Base-by-base conservation (phyloP, 2,329 filamentous ascomycete genomes). In the Ophiosphaerella narmari region DNA sequence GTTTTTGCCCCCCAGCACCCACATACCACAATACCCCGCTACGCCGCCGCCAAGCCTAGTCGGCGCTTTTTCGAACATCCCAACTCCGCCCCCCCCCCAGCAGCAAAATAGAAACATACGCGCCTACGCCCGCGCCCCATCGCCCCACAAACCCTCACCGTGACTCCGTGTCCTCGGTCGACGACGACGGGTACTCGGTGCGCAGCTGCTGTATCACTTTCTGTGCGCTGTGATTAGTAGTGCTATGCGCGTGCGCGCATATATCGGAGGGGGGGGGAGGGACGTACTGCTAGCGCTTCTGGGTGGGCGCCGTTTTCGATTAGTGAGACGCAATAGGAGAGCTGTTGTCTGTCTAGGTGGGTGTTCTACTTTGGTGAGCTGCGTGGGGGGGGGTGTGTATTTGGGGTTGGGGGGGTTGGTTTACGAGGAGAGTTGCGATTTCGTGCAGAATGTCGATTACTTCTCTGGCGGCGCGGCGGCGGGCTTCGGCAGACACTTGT, bases 281-380 rank as follows among this genome's bases (percentile, higher is more conserved):
- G n/a, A 78, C 90, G 68, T 82, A 97, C 94, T 21, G 93, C 92
- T 29, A 99, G 79, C 1, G 93, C 94, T 72, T 97, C 93, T 0
- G 94, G 94, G 69, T 96, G 96, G 26, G 97, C 91, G 12, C 94
- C 94, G 68, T 96, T 96, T 75, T 99, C 94, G 63, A 99, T 95
- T 74, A 99, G 83, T 46, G 91, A 96, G 52, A 97, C 93, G 75
- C 94, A 99, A 56, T 97, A 90, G 3, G 92, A 96, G 14, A 99
- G 80, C 16, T 92, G 91, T 46, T 91, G 88, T 29, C 93, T 86
- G 74, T 97, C 92, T 39, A 99, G 86, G 58, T 96, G 85, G 55
- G 93, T 96, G 76, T 97, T 97, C 93, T 97, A 52, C 18, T 21
- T 21, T 21, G 18, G 18, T 21, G 16, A 23, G 34, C 31, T 31